These are phyloP conservation scores for Apodospora peruviana DNA, from an alignment of 495 filamentous ascomycete species.

Conservation along the genomic window DNA sequence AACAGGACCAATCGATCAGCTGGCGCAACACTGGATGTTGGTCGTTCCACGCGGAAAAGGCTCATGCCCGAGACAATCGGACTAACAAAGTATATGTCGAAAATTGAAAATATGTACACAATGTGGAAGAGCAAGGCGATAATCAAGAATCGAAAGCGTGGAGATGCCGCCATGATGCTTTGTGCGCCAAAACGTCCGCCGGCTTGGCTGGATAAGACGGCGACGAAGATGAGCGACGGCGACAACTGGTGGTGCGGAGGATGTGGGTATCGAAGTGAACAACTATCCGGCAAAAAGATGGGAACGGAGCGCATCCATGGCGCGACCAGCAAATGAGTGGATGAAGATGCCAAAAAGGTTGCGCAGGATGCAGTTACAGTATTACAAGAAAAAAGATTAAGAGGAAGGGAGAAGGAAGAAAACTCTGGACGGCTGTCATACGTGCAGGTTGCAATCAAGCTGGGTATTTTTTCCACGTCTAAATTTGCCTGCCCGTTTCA, in stretches of 20 bases:
- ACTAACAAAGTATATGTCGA: conserved; percentile 98
- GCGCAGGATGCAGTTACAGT: neutral
- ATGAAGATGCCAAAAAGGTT: neutral
- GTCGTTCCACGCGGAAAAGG: conserved; percentile 64
- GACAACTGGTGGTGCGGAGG: too few relatives aligned
- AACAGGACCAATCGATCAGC: conserved; percentile 89
- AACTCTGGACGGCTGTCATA: neutral
- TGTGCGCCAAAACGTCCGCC: conserved; percentile 6
- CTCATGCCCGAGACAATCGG: conserved; percentile 96
- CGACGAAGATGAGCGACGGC: neutral
- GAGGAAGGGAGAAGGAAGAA: neutral
- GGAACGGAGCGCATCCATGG: neutral
- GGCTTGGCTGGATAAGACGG: neutral
- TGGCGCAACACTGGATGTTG: conserved; percentile 59
- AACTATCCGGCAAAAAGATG: conserved; percentile 3
- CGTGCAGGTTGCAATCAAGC: neutral
- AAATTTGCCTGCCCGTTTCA: neutral
- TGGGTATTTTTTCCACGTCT: neutral
- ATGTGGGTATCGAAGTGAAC: neutral
- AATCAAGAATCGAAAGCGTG: conserved; percentile 82
- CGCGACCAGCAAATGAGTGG: neutral
- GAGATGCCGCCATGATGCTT: conserved; percentile 65
- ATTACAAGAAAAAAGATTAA: neutral
- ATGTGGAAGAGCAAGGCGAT: conserved; percentile 92
- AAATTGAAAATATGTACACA: conserved; percentile 93